These are phyloP conservation scores for Fomitopsis betulina DNA, from an alignment of 1,284 basidiomycete species.

Conservation along the genomic window DNA sequence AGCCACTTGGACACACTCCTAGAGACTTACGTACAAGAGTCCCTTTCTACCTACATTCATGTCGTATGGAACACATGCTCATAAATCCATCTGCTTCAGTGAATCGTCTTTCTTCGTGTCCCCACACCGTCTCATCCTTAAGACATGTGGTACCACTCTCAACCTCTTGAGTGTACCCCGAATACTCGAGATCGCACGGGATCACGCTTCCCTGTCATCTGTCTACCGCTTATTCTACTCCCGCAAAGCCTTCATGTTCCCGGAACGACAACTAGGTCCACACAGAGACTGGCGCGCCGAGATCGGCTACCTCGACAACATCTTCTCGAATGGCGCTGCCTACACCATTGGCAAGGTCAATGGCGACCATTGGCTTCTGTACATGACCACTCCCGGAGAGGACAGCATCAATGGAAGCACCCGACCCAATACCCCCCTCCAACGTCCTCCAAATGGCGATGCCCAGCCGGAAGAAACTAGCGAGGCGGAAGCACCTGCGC, in stretches of 20 bases:
- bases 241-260: slow-evolving; percentile 99
- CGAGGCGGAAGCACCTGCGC: neutral
- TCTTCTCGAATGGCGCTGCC: slow-evolving; percentile 86
- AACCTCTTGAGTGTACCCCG: slow-evolving; percentile 92
- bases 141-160: slow-evolving; percentile 98
- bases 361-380: slow-evolving; percentile 98
- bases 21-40: neutral
- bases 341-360: slow-evolving; percentile 99
- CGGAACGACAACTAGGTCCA: slow-evolving; percentile 91
- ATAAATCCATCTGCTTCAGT: slow-evolving; percentile 39
- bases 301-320: slow-evolving; percentile 86
- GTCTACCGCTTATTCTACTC: slow-evolving; percentile 96
- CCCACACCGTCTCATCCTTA: slow-evolving; percentile 94
- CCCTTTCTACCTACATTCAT: neutral
- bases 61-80: neutral
- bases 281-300: slow-evolving; percentile 96
- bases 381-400: slow-evolving; percentile 70
- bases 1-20: no score
- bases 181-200: slow-evolving; percentile 86
- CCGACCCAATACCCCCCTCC: slow-evolving; percentile 23
- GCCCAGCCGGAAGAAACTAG: slow-evolving; percentile 5
- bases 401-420: slow-evolving; percentile 20
- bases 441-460: slow-evolving; percentile 13
- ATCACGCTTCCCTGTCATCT: slow-evolving; percentile 68
- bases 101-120: slow-evolving; percentile 98